These are phyloP conservation scores for Hyaloscypha finlandica DNA, from an alignment of 495 filamentous ascomycete genomes.

Conservation along the genomic window DNA sequence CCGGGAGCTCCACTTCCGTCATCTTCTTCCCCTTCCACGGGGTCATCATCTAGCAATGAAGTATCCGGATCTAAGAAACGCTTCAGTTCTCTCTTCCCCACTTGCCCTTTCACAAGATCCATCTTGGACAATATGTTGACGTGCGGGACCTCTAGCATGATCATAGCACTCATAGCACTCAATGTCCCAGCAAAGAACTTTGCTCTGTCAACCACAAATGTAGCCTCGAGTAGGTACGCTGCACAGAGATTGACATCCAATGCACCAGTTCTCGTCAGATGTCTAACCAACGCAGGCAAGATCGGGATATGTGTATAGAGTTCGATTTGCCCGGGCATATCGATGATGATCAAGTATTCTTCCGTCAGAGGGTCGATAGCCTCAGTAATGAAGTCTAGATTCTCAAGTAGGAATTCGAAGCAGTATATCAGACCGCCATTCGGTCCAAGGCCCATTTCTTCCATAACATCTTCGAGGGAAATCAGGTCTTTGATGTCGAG, in stretches of 20 bases:
- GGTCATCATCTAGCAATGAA: constrained; percentile 72
- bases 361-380: constrained; percentile 84
- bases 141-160: constrained; percentile 95
- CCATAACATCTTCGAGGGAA: constrained; percentile 97
- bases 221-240: constrained; percentile 93
- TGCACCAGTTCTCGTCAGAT: constrained; percentile 75
- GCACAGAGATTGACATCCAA: constrained; percentile 91
- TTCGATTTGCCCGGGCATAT: constrained; percentile 99
- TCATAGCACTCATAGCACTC: constrained; percentile 97
- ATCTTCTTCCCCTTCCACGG: constrained; percentile 45
- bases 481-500: constrained; percentile 97
- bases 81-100: constrained; percentile 81
- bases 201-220: constrained; percentile 90
- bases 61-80: constrained; percentile 83
- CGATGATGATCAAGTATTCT: constrained; percentile 94
- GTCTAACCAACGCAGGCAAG: constrained; percentile 79
- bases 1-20: constrained; percentile 37
- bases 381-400: constrained; percentile 92
- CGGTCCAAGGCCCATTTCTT: constrained; percentile 88
- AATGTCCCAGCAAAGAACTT: constrained; percentile 97
- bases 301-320: constrained; percentile 97
- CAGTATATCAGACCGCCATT: constrained; percentile 98
- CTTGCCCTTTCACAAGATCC: constrained; percentile 86
- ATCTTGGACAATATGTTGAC: constrained; percentile 95
- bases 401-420: constrained; percentile 94